Conservation (phyloP, 139 green algal genomes). For the Coccomyxa sp. region DNA sequence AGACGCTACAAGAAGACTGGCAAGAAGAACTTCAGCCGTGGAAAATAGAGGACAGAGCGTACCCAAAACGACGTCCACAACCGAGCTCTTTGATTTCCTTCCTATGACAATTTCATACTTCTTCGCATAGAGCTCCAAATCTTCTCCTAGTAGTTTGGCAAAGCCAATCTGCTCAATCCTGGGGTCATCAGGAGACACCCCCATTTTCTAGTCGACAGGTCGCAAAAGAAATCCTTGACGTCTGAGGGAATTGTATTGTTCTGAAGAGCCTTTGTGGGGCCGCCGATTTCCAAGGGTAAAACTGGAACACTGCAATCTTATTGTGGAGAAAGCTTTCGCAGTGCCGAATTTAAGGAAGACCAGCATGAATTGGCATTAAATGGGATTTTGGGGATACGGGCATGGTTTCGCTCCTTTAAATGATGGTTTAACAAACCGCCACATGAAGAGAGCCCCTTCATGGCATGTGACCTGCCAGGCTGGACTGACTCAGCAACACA, state of each 20-base stretch:
- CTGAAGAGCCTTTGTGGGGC: not conserved
- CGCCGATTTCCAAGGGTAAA: not conserved
- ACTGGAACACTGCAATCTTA: not conserved
- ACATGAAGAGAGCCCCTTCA: no score
- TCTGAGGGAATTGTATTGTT: not conserved
- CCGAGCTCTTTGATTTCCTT: conserved; percentile 41
- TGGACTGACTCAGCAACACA: no score
- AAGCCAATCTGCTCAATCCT: conserved; percentile 54
- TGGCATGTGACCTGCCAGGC: no score
- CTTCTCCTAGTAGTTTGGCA: conserved; percentile 63
- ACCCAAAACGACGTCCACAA: conserved; percentile 59
- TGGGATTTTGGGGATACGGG: no score
- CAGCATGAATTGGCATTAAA: no score
- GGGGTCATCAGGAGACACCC: conserved; percentile 20
- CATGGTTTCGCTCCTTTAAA: no score
- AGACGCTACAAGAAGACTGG: not conserved
- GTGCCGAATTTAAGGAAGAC: no score
- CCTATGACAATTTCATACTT: conserved; percentile 75
- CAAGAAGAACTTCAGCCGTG: not conserved
- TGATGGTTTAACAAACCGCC: no score
- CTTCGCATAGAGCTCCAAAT: conserved; percentile 58
- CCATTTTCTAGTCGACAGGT: not conserved
- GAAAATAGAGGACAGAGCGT: not conserved
- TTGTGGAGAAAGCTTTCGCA: not conserved
- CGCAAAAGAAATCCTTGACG: not conserved